phyloP scores from a whole-genome alignment of 306 rosid species.

The Prosopis cineraria region DNA sequence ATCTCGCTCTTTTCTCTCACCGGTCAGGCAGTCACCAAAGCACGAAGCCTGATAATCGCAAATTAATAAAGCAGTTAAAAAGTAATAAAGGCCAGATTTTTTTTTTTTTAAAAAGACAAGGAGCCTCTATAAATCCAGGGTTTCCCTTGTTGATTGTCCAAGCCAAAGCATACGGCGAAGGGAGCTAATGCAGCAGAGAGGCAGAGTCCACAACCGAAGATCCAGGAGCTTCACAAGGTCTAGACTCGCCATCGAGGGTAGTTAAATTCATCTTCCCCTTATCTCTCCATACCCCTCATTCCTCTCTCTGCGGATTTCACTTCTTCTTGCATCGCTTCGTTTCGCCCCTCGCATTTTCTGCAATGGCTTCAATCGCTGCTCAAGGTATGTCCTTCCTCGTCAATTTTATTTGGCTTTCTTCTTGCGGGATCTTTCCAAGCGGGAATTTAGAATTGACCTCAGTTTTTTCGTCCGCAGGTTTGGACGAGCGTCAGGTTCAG shows the following conservation, averaged over 20 bases:
- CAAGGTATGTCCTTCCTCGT: slow-evolving; percentile 8
- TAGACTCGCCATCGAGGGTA: slow-evolving; percentile 82
- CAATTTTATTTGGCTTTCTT: neutral
- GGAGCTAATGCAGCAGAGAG: slow-evolving; percentile 72
- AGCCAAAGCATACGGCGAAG: neutral
- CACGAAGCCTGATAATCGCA: too few relatives aligned
- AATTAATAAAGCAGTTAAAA: neutral
- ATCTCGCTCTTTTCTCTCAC: too few relatives aligned
- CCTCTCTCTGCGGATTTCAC: neutral
- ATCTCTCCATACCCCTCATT: neutral
- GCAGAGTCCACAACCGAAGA: slow-evolving; percentile 65
- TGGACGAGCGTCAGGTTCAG: slow-evolving; percentile 70
- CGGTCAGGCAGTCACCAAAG: too few relatives aligned
- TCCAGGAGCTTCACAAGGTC: slow-evolving; percentile 88
- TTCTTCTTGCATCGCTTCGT: neutral
- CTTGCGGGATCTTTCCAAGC: neutral
- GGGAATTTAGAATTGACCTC: neutral
- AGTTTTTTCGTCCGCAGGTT: slow-evolving; percentile 24
- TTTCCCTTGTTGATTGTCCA: neutral
- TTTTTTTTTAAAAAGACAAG: too few relatives aligned
- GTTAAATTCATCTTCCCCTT: slow-evolving; percentile 4
- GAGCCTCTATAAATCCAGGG: slow-evolving; percentile 14
- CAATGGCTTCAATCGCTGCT: slow-evolving; percentile 44
- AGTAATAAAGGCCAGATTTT: neutral
- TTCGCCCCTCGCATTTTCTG: neutral